These are phyloP conservation scores for Phaeophleospora eucalypticola DNA, from an alignment of 2,329 filamentous ascomycete species.

Conservation along the genomic window DNA sequence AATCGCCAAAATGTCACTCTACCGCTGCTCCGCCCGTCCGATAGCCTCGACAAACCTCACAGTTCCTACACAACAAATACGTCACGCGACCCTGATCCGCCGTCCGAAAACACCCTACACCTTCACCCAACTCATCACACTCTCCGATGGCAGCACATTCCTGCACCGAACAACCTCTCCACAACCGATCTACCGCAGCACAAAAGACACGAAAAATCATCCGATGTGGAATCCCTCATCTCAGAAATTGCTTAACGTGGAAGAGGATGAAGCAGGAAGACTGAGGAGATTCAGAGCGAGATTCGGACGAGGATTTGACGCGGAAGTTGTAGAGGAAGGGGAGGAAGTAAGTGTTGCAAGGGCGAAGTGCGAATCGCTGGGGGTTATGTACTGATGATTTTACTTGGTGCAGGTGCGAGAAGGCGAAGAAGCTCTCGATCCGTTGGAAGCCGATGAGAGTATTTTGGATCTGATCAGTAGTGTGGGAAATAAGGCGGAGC, in stretches of 20 bases:
- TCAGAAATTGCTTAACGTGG: constrained; percentile 76
- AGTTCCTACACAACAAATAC: constrained; percentile 51
- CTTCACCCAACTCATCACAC: constrained; percentile 93
- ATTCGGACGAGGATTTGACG: constrained; percentile 82
- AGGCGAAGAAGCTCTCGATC: constrained; percentile 45
- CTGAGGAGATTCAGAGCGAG: constrained; percentile 78
- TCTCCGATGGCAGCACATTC: constrained; percentile 85
- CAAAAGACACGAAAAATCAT: constrained; percentile 86
- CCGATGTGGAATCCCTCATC: constrained; percentile 85
- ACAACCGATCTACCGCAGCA: constrained; percentile 55
- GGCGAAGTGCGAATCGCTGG: not conserved
- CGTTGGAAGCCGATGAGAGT: constrained; percentile 49
- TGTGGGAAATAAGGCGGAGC: constrained; percentile 36
- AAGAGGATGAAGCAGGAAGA: constrained; percentile 90
- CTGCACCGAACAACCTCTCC: constrained; percentile 75
- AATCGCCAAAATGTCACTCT: constrained; percentile 17
- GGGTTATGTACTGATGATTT: constrained; percentile 15
- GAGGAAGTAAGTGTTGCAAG: constrained; percentile 28
- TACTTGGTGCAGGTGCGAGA: constrained; percentile 37
- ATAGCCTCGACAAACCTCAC: constrained; percentile 12
- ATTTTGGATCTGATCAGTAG: constrained; percentile 56
- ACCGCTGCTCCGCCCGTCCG: constrained; percentile 14
- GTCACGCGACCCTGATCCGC: constrained; percentile 77
- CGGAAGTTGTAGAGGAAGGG: constrained; percentile 35
- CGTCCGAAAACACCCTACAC: constrained; percentile 91